Base-by-base conservation (phyloP, 768 basidiomycete genomes). In the Boletus reticuloceps region DNA sequence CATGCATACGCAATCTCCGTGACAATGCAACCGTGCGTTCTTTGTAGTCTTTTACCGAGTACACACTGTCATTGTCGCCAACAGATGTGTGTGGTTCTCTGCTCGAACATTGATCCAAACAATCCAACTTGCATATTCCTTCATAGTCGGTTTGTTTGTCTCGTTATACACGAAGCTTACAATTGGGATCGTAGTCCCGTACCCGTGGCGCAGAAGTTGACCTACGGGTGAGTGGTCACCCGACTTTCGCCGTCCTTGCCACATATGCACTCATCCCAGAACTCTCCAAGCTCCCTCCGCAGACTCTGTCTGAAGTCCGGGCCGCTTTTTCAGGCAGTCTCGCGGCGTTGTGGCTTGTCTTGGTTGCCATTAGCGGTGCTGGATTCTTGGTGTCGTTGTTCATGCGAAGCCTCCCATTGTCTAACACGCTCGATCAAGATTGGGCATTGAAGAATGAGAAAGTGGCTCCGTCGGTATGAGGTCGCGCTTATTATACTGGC, bases 101-200 rank as follows among this genome's bases (percentile, higher is more conserved):
- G 40, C 19, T 31, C 5, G 6, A 12, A 25, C n/a, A 10, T 39
- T 39, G 17, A 17, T 39, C n/a, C 17, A 39, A 16, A 29, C 9
- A 16, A 14, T 39, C 17, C 1, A 29, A 29, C 27, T 1, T 29
- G 27, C 27, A 2, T 5, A 13, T 53, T 9, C 25, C 16, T 40
- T 42, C 6, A 29, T 29, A 67, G 65, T 39, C 52, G 41, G 65
- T 66, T 7, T 1, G 64, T 59, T 0, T 7, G 9, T 17, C 5
- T 14, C 14, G 22, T 5, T 29, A 74, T 90, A 11, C 79, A 79
- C 64, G 68, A 77, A 31, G 89, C 86, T 4, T 89, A 91, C 66
- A 86, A 88, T 53, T 90, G 89, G 89, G 89, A 91, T 67, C 78
- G 89, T 16, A 88, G 86, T 2, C 20, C 20, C 20, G 20, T 20